Percentiles rank a stretch among this genome's conserved stretches.
These are phyloP conservation scores for Leccinum imitatum DNA, from an alignment of 768 basidiomycete genomes.

Conservation along the genomic window DNA sequence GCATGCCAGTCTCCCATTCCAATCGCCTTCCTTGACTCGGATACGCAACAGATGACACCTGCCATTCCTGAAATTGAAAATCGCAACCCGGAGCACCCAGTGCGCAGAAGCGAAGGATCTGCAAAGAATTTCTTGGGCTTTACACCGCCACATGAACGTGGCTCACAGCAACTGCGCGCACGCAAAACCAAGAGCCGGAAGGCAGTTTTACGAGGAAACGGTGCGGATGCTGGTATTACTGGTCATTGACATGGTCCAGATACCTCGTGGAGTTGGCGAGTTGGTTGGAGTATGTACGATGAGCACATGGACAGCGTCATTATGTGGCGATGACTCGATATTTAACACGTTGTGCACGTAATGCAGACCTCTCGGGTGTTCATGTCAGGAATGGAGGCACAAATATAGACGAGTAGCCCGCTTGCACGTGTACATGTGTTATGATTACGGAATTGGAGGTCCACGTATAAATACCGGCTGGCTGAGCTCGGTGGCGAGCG, in stretches of 20 bases:
- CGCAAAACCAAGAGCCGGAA: conserved; percentile 38
- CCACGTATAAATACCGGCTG: conserved; percentile 23
- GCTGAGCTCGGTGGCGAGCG: not conserved
- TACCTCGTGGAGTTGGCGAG: conserved; percentile 16
- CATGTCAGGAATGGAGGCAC: not conserved
- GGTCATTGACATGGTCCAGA: not conserved
- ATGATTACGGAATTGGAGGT: conserved; percentile 22
- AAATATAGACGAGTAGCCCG: not conserved
- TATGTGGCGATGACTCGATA: not conserved
- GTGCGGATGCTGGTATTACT: conserved; percentile 22
- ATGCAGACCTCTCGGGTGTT: not conserved
- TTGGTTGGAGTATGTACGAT: conserved; percentile 3
- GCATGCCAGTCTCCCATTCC: conserved; percentile 63
- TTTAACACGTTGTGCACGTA: conserved; percentile 17
- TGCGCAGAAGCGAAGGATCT: conserved; percentile 6
- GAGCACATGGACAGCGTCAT: not conserved
- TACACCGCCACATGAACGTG: conserved; percentile 25
- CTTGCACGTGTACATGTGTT: conserved; percentile 22
- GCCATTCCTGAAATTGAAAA: conserved; percentile 1
- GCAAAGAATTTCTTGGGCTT: conserved; percentile 29
- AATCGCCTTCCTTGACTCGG: conserved; percentile 44
- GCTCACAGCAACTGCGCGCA: conserved; percentile 21
- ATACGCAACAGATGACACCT: conserved; percentile 10
- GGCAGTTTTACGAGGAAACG: conserved; percentile 31
- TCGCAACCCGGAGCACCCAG: conserved; percentile 6